Base-by-base conservation (phyloP, 2,329 filamentous ascomycete species). In the Huntiella moniliformis region DNA sequence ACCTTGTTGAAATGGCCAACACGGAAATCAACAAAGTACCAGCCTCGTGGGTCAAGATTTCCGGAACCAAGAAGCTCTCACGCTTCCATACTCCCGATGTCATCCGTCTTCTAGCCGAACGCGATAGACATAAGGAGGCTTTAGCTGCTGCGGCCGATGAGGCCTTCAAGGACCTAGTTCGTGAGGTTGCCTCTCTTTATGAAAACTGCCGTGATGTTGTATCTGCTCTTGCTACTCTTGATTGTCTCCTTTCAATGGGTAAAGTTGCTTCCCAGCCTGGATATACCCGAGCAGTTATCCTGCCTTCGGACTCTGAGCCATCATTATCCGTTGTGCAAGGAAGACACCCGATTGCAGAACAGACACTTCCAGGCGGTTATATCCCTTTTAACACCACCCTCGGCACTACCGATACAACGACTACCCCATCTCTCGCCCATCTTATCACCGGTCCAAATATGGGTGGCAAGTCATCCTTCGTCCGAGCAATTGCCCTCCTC, bases 381-480 rank as follows among this genome's bases (percentile, higher is more conserved):
- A 93, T 98, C 48, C 88, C 91, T 40, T 98, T 98, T 61, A 75
- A 81, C 55, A 81, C 85, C 8, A 64, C 73, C 2, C 73, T 96
- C 40, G 47, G 44, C 15, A 8, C 39, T 5, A 12, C 4, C 1
- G 42, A 12, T 34, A 17, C 39, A 5, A 12, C n/a, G 1, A 42
- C 7, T 32, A 11, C 35, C 28, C 13, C 39, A 15, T 73, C 76
- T 0, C 71, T 82, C 4, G 84, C 85, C 2, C 74, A 95, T 53
- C 78, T 96, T 47, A 79, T 98, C 55, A 98, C 91, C 0, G 91
- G 91, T 0, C 91, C 91, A 28, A 98, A 98, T 64, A 98, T 98
- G 91, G 91, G 91, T 55, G 91, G 91, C 47, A 98, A 98, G 59
- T 94, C 85, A n/a, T 91, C 82, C 48, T 98, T 94, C 60, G 88